Conservation (phyloP, 2,329 filamentous ascomycete species). For the Pseudogymnoascus sp. region DNA sequence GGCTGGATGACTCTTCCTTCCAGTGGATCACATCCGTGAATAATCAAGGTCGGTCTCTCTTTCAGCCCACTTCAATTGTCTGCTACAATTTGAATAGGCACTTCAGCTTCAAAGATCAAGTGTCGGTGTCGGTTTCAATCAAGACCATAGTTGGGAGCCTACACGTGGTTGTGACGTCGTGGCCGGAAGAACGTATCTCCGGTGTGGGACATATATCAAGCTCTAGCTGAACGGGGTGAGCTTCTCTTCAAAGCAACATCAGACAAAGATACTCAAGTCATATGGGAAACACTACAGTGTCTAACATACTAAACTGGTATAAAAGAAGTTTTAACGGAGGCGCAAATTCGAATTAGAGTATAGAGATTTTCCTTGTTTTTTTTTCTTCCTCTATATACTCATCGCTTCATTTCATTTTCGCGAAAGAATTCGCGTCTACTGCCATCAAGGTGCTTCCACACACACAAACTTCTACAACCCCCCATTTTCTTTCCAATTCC, state of each 20-base stretch:
- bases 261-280: neutral
- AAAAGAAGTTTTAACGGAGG: neutral
- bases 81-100: neutral
- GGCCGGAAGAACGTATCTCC: neutral
- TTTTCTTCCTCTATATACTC: neutral
- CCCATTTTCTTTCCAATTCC: conserved; percentile 1
- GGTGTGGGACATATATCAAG: neutral
- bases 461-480: neutral
- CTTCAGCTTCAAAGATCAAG: neutral
- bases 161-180: neutral
- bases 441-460: neutral
- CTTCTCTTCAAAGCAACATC: neutral
- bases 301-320: neutral
- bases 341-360: conserved; percentile 1
- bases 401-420: neutral
- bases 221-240: neutral
- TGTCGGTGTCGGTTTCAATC: neutral
- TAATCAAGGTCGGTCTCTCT: neutral
- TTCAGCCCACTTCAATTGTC: neutral
- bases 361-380: neutral
- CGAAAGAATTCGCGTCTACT: neutral
- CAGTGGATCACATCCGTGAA: neutral
- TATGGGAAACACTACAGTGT: neutral
- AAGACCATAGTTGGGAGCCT: neutral
- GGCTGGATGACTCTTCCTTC: neutral